Evolutionary conservation across 2,329 filamentous ascomycete species (phyloP).

Genomic region (Emericellopsis cladophorae): DNA sequence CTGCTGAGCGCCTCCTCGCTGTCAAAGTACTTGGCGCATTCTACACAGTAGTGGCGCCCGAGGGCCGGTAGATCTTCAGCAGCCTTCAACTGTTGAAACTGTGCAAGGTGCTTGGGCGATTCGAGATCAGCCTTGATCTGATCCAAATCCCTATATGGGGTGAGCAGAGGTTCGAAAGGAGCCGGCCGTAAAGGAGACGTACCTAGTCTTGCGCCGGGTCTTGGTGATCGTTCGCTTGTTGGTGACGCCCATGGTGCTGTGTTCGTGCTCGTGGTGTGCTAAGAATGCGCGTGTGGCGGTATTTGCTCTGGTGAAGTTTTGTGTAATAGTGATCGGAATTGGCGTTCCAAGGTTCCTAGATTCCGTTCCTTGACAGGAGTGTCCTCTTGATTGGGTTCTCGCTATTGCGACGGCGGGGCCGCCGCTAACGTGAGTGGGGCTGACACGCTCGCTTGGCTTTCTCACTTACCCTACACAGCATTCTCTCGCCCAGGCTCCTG

Average conservation of each 20-base stretch:
- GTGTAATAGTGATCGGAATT: no score
- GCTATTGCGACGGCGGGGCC: no score
- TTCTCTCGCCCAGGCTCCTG: no score
- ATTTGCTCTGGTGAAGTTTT: no score
- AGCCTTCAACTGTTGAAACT: constrained; percentile 68
- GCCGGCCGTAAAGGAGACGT: constrained; percentile 4
- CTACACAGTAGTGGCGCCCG: constrained; percentile 75
- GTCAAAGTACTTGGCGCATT: constrained; percentile 96
- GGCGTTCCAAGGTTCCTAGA: no score
- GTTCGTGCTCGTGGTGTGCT: no score
- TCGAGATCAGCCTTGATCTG: constrained; percentile 77
- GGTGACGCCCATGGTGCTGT: constrained; percentile 50
- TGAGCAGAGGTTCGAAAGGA: background rate
- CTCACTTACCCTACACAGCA: no score
- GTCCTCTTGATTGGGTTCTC: no score
- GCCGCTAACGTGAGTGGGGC: no score
- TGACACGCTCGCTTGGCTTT: no score
- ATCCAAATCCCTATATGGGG: constrained; percentile 66
- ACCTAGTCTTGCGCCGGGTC: constrained; percentile 61
- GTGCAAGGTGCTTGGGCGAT: constrained; percentile 65
- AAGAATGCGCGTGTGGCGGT: no score
- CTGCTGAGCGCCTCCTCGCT: constrained; percentile 61
- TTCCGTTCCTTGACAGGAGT: no score
- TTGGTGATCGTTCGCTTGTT: constrained; percentile 58
- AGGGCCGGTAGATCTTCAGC: constrained; percentile 79